A percentile compares a stretch with the other conserved stretches of the same genome.
phyloP scores from a whole-genome alignment of 2,329 filamentous ascomycete species.

The Mollisiaceae sp. region DNA sequence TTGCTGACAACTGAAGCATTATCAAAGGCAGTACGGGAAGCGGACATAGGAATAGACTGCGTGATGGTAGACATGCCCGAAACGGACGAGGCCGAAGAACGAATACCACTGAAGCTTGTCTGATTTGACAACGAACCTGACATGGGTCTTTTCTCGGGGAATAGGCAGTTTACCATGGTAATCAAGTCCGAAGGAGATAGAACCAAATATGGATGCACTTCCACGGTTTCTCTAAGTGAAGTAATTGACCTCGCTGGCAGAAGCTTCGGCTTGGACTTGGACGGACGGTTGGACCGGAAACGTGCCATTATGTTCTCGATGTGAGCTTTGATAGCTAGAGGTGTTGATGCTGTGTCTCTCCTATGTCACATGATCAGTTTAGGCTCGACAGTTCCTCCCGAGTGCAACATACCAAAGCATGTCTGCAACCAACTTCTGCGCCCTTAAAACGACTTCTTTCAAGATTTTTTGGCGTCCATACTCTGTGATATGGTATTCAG shows the following conservation, averaged over 20 bases:
- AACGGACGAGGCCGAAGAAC: conserved; percentile 69
- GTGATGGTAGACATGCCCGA: conserved; percentile 72
- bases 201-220: conserved; percentile 80
- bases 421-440: conserved; percentile 79
- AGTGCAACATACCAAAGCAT: conserved; percentile 59
- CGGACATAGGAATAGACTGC: conserved; percentile 69
- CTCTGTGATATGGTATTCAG: conserved; percentile 90
- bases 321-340: conserved; percentile 67
- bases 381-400: conserved; percentile 6
- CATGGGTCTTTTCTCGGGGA: conserved; percentile 72
- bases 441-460: conserved; percentile 79
- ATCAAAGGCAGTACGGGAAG: conserved; percentile 59
- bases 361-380: conserved; percentile 38
- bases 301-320: conserved; percentile 73
- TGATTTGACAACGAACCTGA: conserved; percentile 56
- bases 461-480: conserved; percentile 84
- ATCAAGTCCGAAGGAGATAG: conserved; percentile 79
- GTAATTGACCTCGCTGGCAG: conserved; percentile 74
- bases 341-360: conserved; percentile 65
- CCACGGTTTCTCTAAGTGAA: conserved; percentile 74
- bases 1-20: conserved; percentile 74
- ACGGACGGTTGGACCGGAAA: conserved; percentile 53
- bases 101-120: conserved; percentile 62
- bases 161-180: conserved; percentile 82
- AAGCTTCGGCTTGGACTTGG: conserved; percentile 59